These are phyloP conservation scores for Ophiocordyceps sinensis DNA, from an alignment of 2,329 filamentous ascomycete genomes.

Conservation along the genomic window DNA sequence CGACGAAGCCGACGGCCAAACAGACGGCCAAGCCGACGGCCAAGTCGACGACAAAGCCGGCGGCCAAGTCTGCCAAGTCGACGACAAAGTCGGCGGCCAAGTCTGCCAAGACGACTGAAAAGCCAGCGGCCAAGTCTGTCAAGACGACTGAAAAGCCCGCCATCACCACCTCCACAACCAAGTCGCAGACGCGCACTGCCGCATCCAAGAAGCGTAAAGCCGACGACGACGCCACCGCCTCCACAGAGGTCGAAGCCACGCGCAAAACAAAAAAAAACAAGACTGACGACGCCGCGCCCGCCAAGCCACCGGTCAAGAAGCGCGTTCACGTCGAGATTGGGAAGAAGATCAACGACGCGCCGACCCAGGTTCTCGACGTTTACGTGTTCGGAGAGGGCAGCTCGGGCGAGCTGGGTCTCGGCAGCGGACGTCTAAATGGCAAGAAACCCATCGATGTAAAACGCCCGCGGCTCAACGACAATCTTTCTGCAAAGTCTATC, in stretches of 20 bases:
- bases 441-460: constrained; percentile 58
- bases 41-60: constrained; percentile 9
- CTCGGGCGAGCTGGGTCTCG: constrained; percentile 72
- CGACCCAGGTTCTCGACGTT: constrained; percentile 51
- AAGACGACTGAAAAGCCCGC: constrained; percentile 11
- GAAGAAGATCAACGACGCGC: constrained; percentile 18
- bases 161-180: constrained; percentile 8
- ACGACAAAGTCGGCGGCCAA: constrained; percentile 16
- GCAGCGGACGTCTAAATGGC: constrained; percentile 43
- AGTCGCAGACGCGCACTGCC: constrained; percentile 8
- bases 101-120: constrained; percentile 14
- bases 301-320: constrained; percentile 7
- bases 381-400: constrained; percentile 71
- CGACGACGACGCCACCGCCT: constrained; percentile 4
- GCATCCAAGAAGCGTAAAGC: not conserved
- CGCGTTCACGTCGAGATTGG: not conserved
- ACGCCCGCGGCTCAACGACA: constrained; percentile 70
- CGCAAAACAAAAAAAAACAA: constrained; percentile 47
- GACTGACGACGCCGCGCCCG: constrained; percentile 7
- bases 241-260: constrained; percentile 3
- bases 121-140: constrained; percentile 14
- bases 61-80: constrained; percentile 15
- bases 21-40: constrained; percentile 10
- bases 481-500: constrained; percentile 41
- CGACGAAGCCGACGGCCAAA: constrained; percentile 15